These are phyloP conservation scores for Candida maesae DNA, from an alignment of 805 yeast genomes.

Conservation along the genomic window DNA sequence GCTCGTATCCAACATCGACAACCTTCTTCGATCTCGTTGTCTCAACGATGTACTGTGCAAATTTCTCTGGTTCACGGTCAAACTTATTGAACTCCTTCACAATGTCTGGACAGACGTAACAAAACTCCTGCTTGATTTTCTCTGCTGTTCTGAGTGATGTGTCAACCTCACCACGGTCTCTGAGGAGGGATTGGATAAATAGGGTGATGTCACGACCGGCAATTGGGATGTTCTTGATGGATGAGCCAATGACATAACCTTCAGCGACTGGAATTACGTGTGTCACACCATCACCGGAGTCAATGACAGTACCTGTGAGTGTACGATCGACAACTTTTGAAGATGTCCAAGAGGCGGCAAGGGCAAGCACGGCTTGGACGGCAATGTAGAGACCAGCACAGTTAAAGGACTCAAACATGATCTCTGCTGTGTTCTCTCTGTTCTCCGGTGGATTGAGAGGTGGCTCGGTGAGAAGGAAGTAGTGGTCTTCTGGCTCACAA, in stretches of 20 bases:
- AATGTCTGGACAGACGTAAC: conserved; percentile 97
- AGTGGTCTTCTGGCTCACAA: conserved; percentile 99
- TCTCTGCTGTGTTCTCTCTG: conserved; percentile 97
- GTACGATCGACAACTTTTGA: conserved; percentile 93
- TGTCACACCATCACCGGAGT: conserved; percentile 98
- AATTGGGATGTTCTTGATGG: conserved; percentile 94
- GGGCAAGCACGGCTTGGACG: conserved; percentile 96
- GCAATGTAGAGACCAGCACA: conserved; percentile 99
- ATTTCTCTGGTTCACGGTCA: conserved; percentile 89
- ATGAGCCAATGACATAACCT: conserved; percentile 97
- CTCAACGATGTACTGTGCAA: conserved; percentile 90
- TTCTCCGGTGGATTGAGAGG: conserved; percentile 99
- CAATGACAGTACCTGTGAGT: conserved; percentile 96
- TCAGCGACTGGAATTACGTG: conserved; percentile 99
- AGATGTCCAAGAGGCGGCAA: conserved; percentile 99
- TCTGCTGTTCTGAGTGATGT: conserved; percentile 95
- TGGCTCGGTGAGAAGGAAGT: conserved; percentile 93
- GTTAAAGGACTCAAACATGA: conserved; percentile 97
- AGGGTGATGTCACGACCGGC: conserved; percentile 98
- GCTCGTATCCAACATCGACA: conserved; percentile 96
- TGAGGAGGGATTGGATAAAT: conserved; percentile 85
- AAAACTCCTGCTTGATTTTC: conserved; percentile 91
- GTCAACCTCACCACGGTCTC: conserved; percentile 96
- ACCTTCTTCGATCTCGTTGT: conserved; percentile 55
- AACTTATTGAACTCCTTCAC: conserved; percentile 94